Evolutionary conservation across 805 yeast species (phyloP).

Genomic region (Lachancea sp.): DNA sequence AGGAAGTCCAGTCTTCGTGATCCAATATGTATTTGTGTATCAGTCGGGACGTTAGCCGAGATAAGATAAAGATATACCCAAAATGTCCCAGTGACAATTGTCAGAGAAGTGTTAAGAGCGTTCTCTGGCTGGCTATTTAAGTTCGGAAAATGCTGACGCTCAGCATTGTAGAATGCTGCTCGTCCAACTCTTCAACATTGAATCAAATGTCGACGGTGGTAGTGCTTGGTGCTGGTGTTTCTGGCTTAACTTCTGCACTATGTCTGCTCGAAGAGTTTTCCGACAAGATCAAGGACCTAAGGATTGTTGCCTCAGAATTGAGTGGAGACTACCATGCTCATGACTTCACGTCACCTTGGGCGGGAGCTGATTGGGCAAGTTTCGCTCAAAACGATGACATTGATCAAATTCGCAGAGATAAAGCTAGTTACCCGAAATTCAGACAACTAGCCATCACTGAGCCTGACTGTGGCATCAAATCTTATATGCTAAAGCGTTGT

Average conservation of each 20-base stretch:
- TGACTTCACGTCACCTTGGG: slow-evolving; percentile 58
- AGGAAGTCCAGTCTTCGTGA: too few species aligned
- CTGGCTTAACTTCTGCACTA: slow-evolving; percentile 48
- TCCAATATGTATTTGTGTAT: too few species aligned
- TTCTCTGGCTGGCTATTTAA: too few species aligned
- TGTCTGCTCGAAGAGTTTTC: slow-evolving; percentile 37
- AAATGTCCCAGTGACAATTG: too few species aligned
- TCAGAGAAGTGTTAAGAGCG: too few species aligned
- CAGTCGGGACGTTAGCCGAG: too few species aligned
- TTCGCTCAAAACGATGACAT: slow-evolving; percentile 42
- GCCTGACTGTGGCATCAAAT: slow-evolving; percentile 45
- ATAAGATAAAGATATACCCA: too few species aligned
- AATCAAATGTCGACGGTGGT: slow-evolving; percentile 57
- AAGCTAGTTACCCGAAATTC: slow-evolving; percentile 43
- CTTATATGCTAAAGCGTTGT: slow-evolving; percentile 18
- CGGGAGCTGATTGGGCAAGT: slow-evolving; percentile 69
- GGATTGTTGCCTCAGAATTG: slow-evolving; percentile 40
- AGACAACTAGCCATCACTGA: slow-evolving; percentile 39
- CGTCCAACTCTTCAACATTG: too few species aligned
- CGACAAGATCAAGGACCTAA: slow-evolving; percentile 28
- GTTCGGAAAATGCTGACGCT: too few species aligned
- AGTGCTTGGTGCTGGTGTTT: slow-evolving; percentile 75
- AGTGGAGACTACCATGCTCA: slow-evolving; percentile 51
- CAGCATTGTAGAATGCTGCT: too few species aligned
- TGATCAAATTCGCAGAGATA: slow-evolving; percentile 39